Base-by-base conservation (phyloP, 2,329 filamentous ascomycete species). In the Cryoendolithus antarcticus region DNA sequence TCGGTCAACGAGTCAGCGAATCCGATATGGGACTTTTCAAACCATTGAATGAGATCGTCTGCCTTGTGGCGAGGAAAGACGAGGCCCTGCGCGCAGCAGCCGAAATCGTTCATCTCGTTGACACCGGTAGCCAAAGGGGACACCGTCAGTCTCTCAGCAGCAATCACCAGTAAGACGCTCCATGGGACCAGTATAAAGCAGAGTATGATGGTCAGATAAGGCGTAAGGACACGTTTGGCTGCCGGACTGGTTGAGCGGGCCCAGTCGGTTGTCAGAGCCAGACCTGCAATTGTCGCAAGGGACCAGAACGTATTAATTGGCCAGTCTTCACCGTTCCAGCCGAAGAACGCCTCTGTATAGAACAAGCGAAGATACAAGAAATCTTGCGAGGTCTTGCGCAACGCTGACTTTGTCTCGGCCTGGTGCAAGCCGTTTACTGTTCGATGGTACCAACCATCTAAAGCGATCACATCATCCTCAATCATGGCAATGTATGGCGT, bases 391-490 rank as follows among this genome's bases (percentile, higher is more conserved):
- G 15, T 47, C 8, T 30, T 35, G 9, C 32, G 13, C 9, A 19
- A 19, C 15, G 15, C 15, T 19, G 15, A 19, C 15, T 19, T 36
- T 12, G 5, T 40, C 34, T 36, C 9, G 52, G 55, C 36, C 59
- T 48, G 27, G 43, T 53, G 44, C 27, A 67, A 46, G 0, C 58
- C 64, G 4, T 53, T 43, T 30, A 62, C 50, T 0, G 61, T 62
- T 4, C 63, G 59, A 35, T 62, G 53, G 44, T 62, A 67, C 66
- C 67, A 70, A 9, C 66, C 66, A 36, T 67, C 63, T 47, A 64
- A 57, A 28, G 63, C 65, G 4, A 71, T 39, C 3, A 62, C 56
- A 45, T 70, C 66, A 44, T 70, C 67, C 45, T 70, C 67, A 4
- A 70, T 47, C 30, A 70, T 62, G 4, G 58, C 51, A 30, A 64